Evolutionary conservation across 2,329 filamentous ascomycete species (phyloP), one percentile per base, ranked within the genome.

Genomic region (Pestalotiopsis sp.): DNA sequence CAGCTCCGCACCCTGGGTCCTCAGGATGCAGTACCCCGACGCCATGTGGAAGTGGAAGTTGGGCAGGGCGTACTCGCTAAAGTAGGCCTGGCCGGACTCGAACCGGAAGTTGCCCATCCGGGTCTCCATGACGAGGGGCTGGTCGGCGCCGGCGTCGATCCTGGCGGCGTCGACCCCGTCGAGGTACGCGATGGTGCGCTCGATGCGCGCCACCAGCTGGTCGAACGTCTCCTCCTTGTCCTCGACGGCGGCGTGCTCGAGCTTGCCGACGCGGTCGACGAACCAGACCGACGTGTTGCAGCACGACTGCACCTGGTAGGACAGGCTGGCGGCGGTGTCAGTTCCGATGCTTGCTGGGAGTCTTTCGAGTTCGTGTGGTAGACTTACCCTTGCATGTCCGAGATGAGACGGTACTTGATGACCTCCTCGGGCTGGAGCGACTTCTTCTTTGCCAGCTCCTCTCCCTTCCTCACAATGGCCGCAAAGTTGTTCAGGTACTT

Each of bases 1-100:
- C 23, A 90, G n/a, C 0, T 80, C 81, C 36, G 88, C 86, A 0
- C 87, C 87, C 74, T 84, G 80, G 66, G 80, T 82, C 66, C 87
- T 78, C 72, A 89, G 72, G 60, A 90, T 82, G 4, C 76, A 81
- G 76, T 89, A 89, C 17, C 83, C 82, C 17, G 80, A 86, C 2
- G 78, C 80, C n/a, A 84, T 71, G 71, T 89, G 87, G 73, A 89
- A 90, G 77, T 82, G 88, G 73, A 88, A 83, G 72, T 89, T 88
- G 1, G 87, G 85, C 58, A 88, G 72, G 4, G 78, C 82, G 75
- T 80, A 84, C 1, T 75, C 73, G 38, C 76, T 71, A 25, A 86
- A 70, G 72, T 86, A 88, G 17, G 39, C 23, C 65, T 71, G 67
- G 25, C 65, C 69, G 25, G 64, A 68, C 31, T 67, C 61, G 13